Conservation (phyloP, 345 rosid genomes). For the sweet orange (Citrus sinensis) region DVS_A1.0 CM039163.1:11724501-11725000, state of each 20-base stretch:
- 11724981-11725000: neutral
- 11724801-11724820: neutral
- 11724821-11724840: neutral
- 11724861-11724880: neutral
- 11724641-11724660: neutral
- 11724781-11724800: neutral
- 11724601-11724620: neutral
- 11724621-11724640: neutral
- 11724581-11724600: neutral
- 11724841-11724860: neutral
- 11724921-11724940: neutral
- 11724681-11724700: neutral
- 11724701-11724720: neutral
- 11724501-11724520: neutral
- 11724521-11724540: neutral
- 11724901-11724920: neutral
- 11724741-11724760: neutral
- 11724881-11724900: neutral
- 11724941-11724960: neutral
- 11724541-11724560: neutral
- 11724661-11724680: neutral
- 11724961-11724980: neutral
- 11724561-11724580: neutral
- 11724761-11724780: neutral
- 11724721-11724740: neutral